Base-by-base conservation (phyloP, 805 yeast species). In the Pichia paraexigua region DNA sequence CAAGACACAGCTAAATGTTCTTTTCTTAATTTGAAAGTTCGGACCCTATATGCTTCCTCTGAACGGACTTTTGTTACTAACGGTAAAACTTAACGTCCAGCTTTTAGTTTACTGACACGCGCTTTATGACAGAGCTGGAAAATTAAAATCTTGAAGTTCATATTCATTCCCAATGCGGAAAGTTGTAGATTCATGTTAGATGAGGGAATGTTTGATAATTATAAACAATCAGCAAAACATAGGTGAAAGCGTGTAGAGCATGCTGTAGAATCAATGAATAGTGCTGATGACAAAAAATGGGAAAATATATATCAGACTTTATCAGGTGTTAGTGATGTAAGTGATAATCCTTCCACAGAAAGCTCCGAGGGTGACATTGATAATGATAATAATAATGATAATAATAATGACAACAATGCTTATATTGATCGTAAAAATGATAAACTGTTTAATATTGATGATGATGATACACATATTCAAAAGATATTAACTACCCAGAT, bases 401-500 rank as follows among this genome's bases (percentile, higher is more conserved):
- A n/a, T n/a, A 20, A 17, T 7, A n/a, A 35, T n/a, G 8, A 30
- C 15, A 27, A 28, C 25, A 8, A 40, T 22, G 35, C 9, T 24
- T 24, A 24, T 12, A 28, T 28, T 28, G 9, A 28, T 28, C 30
- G 12, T 15, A 30, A 12, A 12, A 30, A 13, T 13, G 12, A 12
- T 30, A n/a, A 5, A 13, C n/a, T 13, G 35, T 30, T 13, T n/a
- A 35, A 35, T n/a, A n/a, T 11, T 35, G 39, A 35, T 35, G 39
- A 35, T n/a, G 39, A 35, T 8, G 39, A 35, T 35, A n/a, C 11
- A n/a, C n/a, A 47, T 8, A 47, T 50, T 1, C 53, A 51, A 24
- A 47, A 28, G 18, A 42, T 46, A 17, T 42, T 50, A 10, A 40
- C 54, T 5, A 28, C 46, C 3, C 51, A 46, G 41, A 21, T 43